Conservation (phyloP, 768 basidiomycete species). For the Tulasnella sp. region DNA sequence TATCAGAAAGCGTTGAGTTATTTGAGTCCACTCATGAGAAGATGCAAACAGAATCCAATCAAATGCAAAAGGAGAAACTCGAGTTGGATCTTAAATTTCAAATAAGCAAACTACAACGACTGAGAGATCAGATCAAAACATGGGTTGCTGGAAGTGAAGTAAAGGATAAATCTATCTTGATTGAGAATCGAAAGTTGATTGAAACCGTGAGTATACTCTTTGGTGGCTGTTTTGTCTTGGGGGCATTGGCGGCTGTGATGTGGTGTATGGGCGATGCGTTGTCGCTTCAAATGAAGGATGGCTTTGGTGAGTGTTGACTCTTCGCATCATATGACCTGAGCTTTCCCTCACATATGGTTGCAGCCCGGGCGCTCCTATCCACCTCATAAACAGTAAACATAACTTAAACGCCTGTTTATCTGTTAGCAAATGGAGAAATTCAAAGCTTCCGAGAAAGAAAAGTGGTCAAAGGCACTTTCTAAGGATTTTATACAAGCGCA, state of each 20-base stretch:
- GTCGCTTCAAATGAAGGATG: too few relatives aligned
- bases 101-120: constrained; percentile 84
- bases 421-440: constrained; percentile 99
- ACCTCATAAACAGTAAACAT: too few relatives aligned
- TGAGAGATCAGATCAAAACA: constrained; percentile 80
- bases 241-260: too few relatives aligned
- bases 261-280: too few relatives aligned
- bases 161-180: constrained; percentile 86
- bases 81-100: constrained; percentile 93
- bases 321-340: too few relatives aligned
- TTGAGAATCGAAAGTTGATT: constrained; percentile 90
- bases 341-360: constrained; percentile 19
- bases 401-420: constrained; percentile 13
- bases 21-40: constrained; percentile 96
- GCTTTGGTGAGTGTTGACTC: too few relatives aligned
- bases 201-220: constrained; percentile 56
- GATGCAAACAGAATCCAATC: constrained; percentile 89
- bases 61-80: constrained; percentile 96
- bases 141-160: constrained; percentile 97
- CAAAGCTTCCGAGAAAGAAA: constrained; percentile 99
- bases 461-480: constrained; percentile 99
- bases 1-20: constrained; percentile 88
- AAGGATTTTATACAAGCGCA: constrained; percentile 91
- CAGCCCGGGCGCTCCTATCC: too few relatives aligned
- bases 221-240: neutral